Conservation (phyloP, 257 asterid genomes). For the Ehretia macrophylla region DNA sequence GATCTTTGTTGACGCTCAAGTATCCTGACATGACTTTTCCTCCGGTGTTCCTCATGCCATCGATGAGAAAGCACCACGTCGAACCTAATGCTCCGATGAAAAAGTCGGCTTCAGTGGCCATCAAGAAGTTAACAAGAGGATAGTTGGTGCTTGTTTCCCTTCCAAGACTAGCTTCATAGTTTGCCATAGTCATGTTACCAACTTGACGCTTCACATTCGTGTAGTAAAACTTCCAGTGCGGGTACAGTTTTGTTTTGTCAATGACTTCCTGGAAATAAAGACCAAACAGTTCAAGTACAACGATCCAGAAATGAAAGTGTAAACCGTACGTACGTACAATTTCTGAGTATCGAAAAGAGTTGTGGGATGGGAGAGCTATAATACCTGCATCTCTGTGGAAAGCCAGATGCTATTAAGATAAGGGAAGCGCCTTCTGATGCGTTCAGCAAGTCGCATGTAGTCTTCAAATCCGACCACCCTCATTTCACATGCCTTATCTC, state of each 20-base stretch:
- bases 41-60: slow-evolving; percentile 92
- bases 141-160: slow-evolving; percentile 87
- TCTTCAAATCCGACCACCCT: slow-evolving; percentile 76
- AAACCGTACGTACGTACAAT: not conserved
- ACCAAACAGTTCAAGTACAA: not conserved
- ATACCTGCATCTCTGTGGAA: slow-evolving; percentile 98
- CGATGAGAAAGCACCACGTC: slow-evolving; percentile 88
- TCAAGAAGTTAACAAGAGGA: slow-evolving; percentile 89
- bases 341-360: not conserved
- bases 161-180: slow-evolving; percentile 86
- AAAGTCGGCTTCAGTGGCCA: slow-evolving; percentile 92
- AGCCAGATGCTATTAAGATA: slow-evolving; percentile 76
- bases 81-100: slow-evolving; percentile 92
- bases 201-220: slow-evolving; percentile 76
- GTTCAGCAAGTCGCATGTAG: slow-evolving; percentile 69
- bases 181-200: slow-evolving; percentile 84
- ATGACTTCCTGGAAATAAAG: slow-evolving; percentile 59
- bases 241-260: slow-evolving; percentile 44
- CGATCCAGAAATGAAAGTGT: not conserved
- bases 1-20: slow-evolving; percentile 89
- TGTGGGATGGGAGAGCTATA: not conserved
- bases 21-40: slow-evolving; percentile 95
- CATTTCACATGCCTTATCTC: slow-evolving; percentile 97
- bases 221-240: slow-evolving; percentile 72
- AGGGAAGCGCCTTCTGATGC: slow-evolving; percentile 64